phyloP scores from a whole-genome alignment of 306 rosid genomes.

The Malus orientalis region DNA sequence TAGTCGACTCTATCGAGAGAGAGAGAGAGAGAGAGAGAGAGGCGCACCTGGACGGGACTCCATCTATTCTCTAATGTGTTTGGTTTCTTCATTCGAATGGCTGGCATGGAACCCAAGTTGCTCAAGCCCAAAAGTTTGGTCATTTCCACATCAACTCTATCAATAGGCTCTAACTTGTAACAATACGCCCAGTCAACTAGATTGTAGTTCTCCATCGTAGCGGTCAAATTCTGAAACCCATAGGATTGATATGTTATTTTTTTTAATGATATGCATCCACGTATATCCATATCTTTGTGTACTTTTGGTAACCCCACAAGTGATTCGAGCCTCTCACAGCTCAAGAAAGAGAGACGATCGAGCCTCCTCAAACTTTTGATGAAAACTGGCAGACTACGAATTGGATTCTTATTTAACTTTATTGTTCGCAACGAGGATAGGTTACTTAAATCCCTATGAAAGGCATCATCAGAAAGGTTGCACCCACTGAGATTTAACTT shows the following conservation, averaged over 20 bases:
- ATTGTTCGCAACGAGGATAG: background rate
- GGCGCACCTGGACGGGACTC: too few relatives aligned
- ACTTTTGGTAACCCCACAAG: background rate
- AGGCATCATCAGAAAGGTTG: background rate
- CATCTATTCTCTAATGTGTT: too few relatives aligned
- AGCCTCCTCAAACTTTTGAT: background rate
- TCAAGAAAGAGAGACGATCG: accelerated
- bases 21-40: too few relatives aligned
- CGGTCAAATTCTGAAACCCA: too few relatives aligned
- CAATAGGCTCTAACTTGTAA: background rate
- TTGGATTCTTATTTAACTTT: background rate
- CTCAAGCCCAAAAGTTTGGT: background rate
- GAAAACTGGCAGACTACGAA: background rate
- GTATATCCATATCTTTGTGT: accelerated
- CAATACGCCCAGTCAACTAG: background rate
- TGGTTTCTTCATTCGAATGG: background rate
- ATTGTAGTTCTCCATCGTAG: accelerated
- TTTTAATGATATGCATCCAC: background rate
- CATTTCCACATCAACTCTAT: too few relatives aligned
- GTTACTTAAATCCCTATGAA: background rate
- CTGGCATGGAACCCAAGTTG: background rate
- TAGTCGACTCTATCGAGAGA: too few relatives aligned
- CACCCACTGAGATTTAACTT: background rate
- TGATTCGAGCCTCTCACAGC: background rate
- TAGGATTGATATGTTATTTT: background rate